These are phyloP conservation scores for Diaporthe sp. DNA, from an alignment of 2,329 filamentous ascomycete genomes.

Conservation along the genomic window DNA sequence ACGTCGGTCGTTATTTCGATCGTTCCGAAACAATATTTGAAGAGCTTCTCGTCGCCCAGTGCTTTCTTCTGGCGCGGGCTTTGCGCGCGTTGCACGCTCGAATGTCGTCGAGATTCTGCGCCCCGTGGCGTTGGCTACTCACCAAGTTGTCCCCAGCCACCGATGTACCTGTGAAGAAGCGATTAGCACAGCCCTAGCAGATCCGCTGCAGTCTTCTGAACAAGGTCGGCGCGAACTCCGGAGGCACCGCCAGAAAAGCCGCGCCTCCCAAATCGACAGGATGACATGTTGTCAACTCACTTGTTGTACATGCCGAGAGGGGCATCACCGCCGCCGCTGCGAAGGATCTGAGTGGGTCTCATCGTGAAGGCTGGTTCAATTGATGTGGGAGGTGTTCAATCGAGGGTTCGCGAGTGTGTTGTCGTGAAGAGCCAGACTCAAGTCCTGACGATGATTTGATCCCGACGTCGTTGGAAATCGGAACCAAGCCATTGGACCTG, in stretches of 20 bases:
- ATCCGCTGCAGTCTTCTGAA: neutral
- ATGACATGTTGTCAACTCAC: slow-evolving; percentile 53
- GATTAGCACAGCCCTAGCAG: slow-evolving; percentile 43
- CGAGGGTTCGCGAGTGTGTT: slow-evolving; percentile 40
- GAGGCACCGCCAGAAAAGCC: slow-evolving; percentile 16
- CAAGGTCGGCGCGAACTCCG: neutral
- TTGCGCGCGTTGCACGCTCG: neutral
- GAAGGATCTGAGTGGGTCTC: slow-evolving; percentile 61
- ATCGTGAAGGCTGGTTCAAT: slow-evolving; percentile 53
- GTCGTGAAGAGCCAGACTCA: slow-evolving; percentile 25
- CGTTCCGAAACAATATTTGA: neutral
- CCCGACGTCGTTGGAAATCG: slow-evolving; percentile 46
- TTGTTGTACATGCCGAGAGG: slow-evolving; percentile 59
- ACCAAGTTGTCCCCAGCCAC: slow-evolving; percentile 83
- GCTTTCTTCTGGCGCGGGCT: neutral
- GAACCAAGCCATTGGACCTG: slow-evolving; percentile 39
- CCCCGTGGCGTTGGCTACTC: slow-evolving; percentile 57
- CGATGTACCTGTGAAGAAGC: slow-evolving; percentile 72
- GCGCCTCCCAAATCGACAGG: neutral
- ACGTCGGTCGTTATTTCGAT: slow-evolving; percentile 53
- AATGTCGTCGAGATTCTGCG: neutral
- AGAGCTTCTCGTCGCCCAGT: neutral
- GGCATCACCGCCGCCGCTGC: slow-evolving; percentile 52
- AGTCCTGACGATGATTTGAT: slow-evolving; percentile 29
- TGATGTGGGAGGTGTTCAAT: slow-evolving; percentile 49